Percentiles rank a stretch among this genome's conserved stretches.
Conservation (phyloP, 2,329 filamentous ascomycete genomes). For the Magnaporthiopsis incrustans region DNA sequence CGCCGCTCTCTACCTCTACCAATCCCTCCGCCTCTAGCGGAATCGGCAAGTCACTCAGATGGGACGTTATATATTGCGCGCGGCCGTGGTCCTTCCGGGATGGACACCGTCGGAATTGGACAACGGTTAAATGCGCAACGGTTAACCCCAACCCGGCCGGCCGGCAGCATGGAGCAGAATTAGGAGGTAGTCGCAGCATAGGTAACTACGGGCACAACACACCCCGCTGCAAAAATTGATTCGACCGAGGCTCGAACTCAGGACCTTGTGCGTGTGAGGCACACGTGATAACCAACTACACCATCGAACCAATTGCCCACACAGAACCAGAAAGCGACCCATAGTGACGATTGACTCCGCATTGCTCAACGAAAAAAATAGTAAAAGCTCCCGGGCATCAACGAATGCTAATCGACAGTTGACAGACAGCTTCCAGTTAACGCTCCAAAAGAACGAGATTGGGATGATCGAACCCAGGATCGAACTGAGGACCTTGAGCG, state of each 20-base stretch:
- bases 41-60: background rate
- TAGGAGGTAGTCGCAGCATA: too few species aligned
- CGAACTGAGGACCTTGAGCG: conserved; percentile 3
- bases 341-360: background rate
- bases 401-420: background rate
- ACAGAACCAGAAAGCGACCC: background rate
- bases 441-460: background rate
- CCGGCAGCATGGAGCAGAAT: too few species aligned
- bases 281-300: background rate
- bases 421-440: too few species aligned
- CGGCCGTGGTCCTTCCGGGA: background rate
- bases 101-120: too few species aligned
- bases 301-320: background rate
- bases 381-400: background rate
- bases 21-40: too few species aligned
- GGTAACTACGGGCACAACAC: too few species aligned
- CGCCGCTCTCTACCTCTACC: too few species aligned
- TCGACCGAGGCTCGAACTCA: background rate
- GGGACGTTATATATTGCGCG: background rate
- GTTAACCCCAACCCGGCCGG: too few species aligned
- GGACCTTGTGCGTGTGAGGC: background rate
- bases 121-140: too few species aligned
- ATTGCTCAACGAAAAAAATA: background rate
- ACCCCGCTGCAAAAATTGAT: background rate
- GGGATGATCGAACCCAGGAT: conserved; percentile 3